phyloP scores from a whole-genome alignment of 2,329 filamentous ascomycete species.

The Hypoxylon sp. region DNA sequence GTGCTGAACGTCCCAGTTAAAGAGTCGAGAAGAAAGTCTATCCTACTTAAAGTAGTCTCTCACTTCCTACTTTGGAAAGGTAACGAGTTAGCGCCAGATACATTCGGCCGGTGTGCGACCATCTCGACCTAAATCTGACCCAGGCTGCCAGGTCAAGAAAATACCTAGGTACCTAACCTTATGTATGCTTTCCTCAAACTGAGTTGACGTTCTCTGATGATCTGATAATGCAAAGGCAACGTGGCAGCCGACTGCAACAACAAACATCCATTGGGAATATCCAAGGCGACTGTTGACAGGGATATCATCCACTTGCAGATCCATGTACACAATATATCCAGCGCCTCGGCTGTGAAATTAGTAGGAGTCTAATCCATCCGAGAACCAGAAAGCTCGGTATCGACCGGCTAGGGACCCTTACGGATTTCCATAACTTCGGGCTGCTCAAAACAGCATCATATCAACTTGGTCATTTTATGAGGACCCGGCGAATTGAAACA shows the following conservation, averaged over 20 bases:
- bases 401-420: conserved; percentile 5
- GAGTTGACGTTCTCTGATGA: conserved; percentile 6
- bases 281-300: conserved; percentile 3
- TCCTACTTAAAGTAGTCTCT: conserved; percentile 5
- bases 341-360: conserved; percentile 5
- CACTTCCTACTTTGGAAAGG: conserved; percentile 12
- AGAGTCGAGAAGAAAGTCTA: conserved; percentile 13
- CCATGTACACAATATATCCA: conserved; percentile 9
- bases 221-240: conserved; percentile 13
- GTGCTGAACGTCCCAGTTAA: conserved; percentile 3
- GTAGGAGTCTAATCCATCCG: neutral
- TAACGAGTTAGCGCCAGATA: conserved; percentile 1
- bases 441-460: neutral
- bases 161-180: neutral
- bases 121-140: too few relatives aligned
- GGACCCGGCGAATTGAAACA: conserved; percentile 32
- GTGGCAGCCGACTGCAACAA: conserved; percentile 9
- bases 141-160: too few relatives aligned
- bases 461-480: neutral
- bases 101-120: too few relatives aligned
- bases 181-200: conserved; percentile 6
- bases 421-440: neutral
- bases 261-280: conserved; percentile 8
- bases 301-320: conserved; percentile 14
- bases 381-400: conserved; percentile 4